A percentile compares a stretch with the other conserved stretches of the same genome.
These are phyloP conservation scores for Phaeophleospora eucalypticola DNA, from an alignment of 2,329 filamentous ascomycete genomes.

Conservation along the genomic window DNA sequence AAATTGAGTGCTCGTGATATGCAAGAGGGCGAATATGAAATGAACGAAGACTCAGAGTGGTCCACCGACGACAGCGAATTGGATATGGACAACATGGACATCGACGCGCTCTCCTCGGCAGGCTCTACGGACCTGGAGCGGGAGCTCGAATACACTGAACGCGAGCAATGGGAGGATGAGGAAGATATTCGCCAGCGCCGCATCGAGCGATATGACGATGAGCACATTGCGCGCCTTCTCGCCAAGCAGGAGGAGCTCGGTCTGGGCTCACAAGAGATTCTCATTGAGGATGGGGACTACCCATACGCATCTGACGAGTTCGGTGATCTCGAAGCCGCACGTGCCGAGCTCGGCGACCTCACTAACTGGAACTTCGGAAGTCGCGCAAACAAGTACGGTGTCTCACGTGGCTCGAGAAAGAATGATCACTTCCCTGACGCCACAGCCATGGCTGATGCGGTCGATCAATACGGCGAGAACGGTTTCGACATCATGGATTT, in stretches of 20 bases:
- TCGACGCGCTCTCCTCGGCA: conserved; percentile 36
- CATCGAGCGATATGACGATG: conserved; percentile 50
- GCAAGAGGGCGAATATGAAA: conserved; percentile 9
- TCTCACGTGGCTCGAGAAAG: conserved; percentile 18
- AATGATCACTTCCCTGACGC: conserved; percentile 50
- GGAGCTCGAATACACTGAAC: conserved; percentile 31
- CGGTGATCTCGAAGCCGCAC: conserved; percentile 30
- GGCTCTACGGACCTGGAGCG: conserved; percentile 34
- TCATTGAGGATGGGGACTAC: conserved; percentile 46
- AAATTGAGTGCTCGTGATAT: conserved; percentile 5
- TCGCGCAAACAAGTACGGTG: conserved; percentile 19
- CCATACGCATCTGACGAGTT: conserved; percentile 18
- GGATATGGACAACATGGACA: conserved; percentile 20
- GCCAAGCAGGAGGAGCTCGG: conserved; percentile 62
- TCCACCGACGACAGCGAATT: conserved; percentile 15
- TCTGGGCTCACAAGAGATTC: conserved; percentile 55
- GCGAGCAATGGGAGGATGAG: conserved; percentile 37
- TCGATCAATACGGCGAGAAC: conserved; percentile 63
- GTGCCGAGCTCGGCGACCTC: conserved; percentile 28
- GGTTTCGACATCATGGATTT: conserved; percentile 85
- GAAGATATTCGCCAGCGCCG: conserved; percentile 40
- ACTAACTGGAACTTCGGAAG: conserved; percentile 19
- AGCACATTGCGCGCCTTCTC: conserved; percentile 58
- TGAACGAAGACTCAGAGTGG: conserved; percentile 14
- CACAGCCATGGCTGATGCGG: conserved; percentile 53